Evolutionary conservation across 331 rosid species (phyloP).

Genomic region (Spiraea crenata): DNA sequence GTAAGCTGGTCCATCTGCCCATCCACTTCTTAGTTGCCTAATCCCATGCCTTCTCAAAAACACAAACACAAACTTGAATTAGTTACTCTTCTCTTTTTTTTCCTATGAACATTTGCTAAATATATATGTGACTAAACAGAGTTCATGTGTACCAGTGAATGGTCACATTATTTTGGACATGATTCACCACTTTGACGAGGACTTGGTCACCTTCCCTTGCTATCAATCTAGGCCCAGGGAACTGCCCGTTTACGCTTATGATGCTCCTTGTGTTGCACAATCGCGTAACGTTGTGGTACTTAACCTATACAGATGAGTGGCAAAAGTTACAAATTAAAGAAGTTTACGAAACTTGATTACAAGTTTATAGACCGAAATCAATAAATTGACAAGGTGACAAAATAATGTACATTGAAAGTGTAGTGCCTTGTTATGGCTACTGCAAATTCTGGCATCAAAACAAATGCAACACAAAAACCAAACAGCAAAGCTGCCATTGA

Average conservation of each 20-base stretch:
- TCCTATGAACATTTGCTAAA: not conserved
- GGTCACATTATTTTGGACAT: conserved; percentile 52
- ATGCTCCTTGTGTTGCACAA: conserved; percentile 68
- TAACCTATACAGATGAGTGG: conserved; percentile 33
- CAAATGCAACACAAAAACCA: conserved; percentile 26
- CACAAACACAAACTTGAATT: not conserved
- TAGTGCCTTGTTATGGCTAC: conserved; percentile 62
- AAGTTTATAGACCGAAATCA: not conserved
- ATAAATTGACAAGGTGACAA: not conserved
- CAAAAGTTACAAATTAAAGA: not conserved
- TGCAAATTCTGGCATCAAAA: conserved; percentile 43
- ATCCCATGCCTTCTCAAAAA: conserved; percentile 66
- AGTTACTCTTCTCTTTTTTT: not conserved
- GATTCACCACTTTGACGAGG: conserved; percentile 60
- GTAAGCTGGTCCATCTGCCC: conserved; percentile 89
- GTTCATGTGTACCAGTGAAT: conserved; percentile 62
- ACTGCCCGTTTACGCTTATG: conserved; percentile 58
- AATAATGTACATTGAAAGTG: conserved; percentile 57
- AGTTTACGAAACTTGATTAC: no score
- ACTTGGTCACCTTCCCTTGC: conserved; percentile 90
- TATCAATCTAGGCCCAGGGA: conserved; percentile 68
- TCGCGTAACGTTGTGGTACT: conserved; percentile 62
- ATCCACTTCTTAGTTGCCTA: conserved; percentile 57
- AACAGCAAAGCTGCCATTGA: conserved; percentile 38
- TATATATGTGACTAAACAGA: not conserved